These are phyloP conservation scores for Dalbergia cultrata DNA, from an alignment of 306 rosid species.

Conservation along the genomic window DNA sequence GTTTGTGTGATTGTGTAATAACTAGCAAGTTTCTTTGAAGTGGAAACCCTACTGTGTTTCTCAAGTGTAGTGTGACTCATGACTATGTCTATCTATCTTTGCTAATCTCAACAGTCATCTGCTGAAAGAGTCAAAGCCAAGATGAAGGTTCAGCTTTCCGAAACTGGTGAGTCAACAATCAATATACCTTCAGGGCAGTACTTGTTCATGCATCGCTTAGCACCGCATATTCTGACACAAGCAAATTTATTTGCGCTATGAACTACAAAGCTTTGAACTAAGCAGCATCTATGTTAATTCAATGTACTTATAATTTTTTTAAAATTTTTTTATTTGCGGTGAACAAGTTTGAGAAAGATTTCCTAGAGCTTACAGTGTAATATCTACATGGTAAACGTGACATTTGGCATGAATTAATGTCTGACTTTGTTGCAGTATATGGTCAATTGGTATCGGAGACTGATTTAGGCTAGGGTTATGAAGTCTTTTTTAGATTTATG, in stretches of 20 bases:
- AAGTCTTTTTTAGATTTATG: neutral
- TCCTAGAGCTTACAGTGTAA: conserved; percentile 14
- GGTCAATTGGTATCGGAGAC: conserved; percentile 14
- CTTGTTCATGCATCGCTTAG: neutral
- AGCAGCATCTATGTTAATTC: neutral
- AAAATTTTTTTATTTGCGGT: no score
- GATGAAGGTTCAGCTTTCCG: conserved; percentile 93
- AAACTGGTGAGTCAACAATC: conserved; percentile 66
- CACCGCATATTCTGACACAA: neutral
- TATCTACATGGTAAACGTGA: neutral
- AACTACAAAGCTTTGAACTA: neutral
- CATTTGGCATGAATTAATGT: neutral
- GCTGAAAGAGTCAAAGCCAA: conserved; percentile 95
- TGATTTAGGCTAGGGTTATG: conserved; percentile 9
- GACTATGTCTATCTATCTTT: conserved; percentile 38
- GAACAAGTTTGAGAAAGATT: conserved; percentile 13
- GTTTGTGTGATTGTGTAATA: neutral
- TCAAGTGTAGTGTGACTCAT: neutral
- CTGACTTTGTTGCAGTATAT: neutral
- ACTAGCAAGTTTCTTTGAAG: neutral
- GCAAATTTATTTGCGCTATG: neutral
- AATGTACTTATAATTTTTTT: no score
- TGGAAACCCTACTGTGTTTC: neutral
- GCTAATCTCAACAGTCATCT: conserved; percentile 64
- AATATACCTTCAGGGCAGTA: neutral